Percentiles rank a stretch among this genome's conserved stretches.
Conservation (phyloP, 768 basidiomycete species). For the Mycena crocata region DNA sequence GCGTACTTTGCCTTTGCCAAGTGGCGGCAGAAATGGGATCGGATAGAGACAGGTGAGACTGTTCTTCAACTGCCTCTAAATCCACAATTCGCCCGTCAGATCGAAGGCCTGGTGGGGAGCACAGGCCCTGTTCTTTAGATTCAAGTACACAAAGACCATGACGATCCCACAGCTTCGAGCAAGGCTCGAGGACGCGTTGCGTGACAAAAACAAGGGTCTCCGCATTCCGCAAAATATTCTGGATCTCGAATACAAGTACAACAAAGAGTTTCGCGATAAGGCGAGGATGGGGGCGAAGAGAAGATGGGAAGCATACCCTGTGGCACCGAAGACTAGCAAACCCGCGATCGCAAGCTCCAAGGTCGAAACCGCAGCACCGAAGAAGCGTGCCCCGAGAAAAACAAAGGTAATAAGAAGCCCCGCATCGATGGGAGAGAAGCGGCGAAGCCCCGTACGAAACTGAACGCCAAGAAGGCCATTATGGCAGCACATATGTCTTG, state of each 20-base stretch:
- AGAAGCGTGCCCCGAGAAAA: background rate
- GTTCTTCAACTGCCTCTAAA: background rate
- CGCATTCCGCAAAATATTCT: conserved; percentile 30
- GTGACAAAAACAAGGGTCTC: conserved; percentile 26
- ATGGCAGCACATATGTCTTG: background rate
- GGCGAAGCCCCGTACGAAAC: conserved; percentile 14
- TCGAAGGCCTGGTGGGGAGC: conserved; percentile 32
- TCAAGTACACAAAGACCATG: conserved; percentile 32
- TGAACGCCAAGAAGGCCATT: conserved; percentile 10
- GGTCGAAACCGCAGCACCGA: background rate
- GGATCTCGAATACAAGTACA: conserved; percentile 28
- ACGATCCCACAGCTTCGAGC: conserved; percentile 24
- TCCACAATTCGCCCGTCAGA: conserved; percentile 1
- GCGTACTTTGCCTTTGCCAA: conserved; percentile 22
- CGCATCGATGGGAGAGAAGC: conserved; percentile 8
- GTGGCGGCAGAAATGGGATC: conserved; percentile 29
- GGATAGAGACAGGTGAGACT: conserved; percentile 26
- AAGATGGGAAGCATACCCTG: conserved; percentile 19
- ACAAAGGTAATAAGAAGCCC: conserved; percentile 22
- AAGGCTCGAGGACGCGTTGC: conserved; percentile 31
- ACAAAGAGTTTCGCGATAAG: conserved; percentile 34
- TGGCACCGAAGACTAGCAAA: conserved; percentile 18
- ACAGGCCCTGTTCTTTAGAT: conserved; percentile 30
- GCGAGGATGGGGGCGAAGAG: conserved; percentile 27
- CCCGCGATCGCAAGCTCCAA: conserved; percentile 20